Evolutionary conservation across 2,329 filamentous ascomycete species (phyloP), one percentile per base, ranked within the genome.

Genomic region (Aureobasidium sp.): DNA sequence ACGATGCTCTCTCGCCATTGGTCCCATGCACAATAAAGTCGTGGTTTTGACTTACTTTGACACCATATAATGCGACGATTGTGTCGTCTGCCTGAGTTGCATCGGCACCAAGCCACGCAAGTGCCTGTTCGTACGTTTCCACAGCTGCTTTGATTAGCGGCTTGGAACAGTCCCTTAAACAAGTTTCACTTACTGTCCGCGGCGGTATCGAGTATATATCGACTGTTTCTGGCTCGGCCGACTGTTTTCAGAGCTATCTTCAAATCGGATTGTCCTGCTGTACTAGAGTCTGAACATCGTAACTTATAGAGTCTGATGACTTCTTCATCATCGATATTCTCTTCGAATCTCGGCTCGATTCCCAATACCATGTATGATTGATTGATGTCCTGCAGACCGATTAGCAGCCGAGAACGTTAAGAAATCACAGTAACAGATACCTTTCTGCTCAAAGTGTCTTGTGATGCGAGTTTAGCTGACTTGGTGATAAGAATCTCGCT

Each of bases 241-340:
- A 90, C 85, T 51, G 82, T 80, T 63, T 78, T 78, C 45, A 90
- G 73, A 60, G 81, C 78, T 59, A 78, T 77, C 14, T 82, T 78
- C n/a, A 74, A 71, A 65, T 85, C 82, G 55, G 77, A 75, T 53
- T 88, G 71, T 51, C 41, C 29, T 25, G 48, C 21, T 2, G 55
- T 6, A 7, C 59, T 58, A 27, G 59, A 59, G 34, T 62, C 58
- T 34, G 50, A 41, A 50, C 61, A 57, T 16, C 82, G 81, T 2
- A 84, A 80, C 64, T 81, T 82, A 68, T 86, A 89, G 16, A 78
- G 75, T 14, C 82, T 82, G 63, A 87, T 81, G 39, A 90, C 84
- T 61, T 80, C 77, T 36, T 85, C 81, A 63, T 88, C 86, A 5
- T 77, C 78, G 36, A 81, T 69, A 21, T 72, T 70, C 21, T 69